A percentile compares a stretch with the other conserved stretches of the same genome.
phyloP scores from a whole-genome alignment of 768 basidiomycete genomes.

The Botryobasidium botryosum region DNA sequence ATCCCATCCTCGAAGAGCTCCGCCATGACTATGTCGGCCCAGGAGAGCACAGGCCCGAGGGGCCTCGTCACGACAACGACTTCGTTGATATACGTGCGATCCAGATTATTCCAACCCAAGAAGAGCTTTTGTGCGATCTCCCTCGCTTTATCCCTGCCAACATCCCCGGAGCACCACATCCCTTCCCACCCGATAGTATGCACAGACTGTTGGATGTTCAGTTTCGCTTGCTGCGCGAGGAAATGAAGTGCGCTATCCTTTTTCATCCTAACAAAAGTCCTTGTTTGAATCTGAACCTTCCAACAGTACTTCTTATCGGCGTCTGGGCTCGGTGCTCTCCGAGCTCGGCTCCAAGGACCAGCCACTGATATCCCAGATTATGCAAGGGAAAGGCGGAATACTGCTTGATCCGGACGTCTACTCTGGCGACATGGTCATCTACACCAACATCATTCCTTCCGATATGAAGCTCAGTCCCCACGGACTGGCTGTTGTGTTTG shows the following conservation, averaged over 20 bases:
- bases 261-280: not conserved
- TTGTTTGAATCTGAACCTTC: constrained; percentile 2
- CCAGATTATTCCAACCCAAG: constrained; percentile 47
- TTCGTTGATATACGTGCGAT: constrained; percentile 36
- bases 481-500: too few relatives aligned
- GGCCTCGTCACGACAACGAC: constrained; percentile 56
- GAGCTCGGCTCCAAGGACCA: not conserved
- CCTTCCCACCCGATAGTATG: constrained; percentile 38
- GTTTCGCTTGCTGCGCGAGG: constrained; percentile 57
- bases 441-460: too few relatives aligned
- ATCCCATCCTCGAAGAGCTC: not conserved
- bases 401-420: not conserved
- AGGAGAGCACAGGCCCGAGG: constrained; percentile 13
- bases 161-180: constrained; percentile 43
- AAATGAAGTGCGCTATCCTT: constrained; percentile 47
- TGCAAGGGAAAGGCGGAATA: not conserved
- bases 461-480: too few relatives aligned
- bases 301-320: not conserved
- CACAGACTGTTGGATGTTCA: constrained; percentile 52
- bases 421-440: not conserved
- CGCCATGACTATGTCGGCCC: not conserved
- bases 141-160: constrained; percentile 46
- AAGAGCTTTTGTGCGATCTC: constrained; percentile 35
- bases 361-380: not conserved
- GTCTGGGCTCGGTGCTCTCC: not conserved